phyloP scores from a whole-genome alignment of 2,329 filamentous ascomycete genomes.

The Epichloe elymi region DNA sequence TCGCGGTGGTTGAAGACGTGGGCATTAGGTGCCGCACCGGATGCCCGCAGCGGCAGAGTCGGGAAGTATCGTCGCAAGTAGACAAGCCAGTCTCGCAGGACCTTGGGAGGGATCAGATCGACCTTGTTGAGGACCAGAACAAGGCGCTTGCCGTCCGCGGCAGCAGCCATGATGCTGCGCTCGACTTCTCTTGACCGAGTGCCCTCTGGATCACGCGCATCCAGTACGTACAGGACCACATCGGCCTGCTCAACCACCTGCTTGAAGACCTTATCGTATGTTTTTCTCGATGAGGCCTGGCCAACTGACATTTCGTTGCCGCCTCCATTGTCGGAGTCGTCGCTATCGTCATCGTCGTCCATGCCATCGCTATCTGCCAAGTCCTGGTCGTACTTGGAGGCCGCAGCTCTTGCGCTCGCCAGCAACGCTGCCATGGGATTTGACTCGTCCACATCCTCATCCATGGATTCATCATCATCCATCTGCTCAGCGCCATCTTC shows the following conservation, averaged over 20 bases:
- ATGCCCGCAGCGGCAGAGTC: conserved; percentile 77
- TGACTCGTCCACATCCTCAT: conserved; percentile 49
- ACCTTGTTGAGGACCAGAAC: conserved; percentile 95
- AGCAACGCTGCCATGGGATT: conserved; percentile 90
- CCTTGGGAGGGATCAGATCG: conserved; percentile 70
- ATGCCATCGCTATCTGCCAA: conserved; percentile 46
- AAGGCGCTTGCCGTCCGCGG: conserved; percentile 68
- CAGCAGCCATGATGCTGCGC: conserved; percentile 80
- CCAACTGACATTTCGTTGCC: conserved; percentile 36
- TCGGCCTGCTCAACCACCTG: conserved; percentile 80
- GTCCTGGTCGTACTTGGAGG: conserved; percentile 58
- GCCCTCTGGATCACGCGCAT: conserved; percentile 81
- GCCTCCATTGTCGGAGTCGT: conserved; percentile 41
- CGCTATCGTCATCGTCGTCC: conserved; percentile 29
- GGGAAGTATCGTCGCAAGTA: conserved; percentile 84
- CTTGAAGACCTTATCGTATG: conserved; percentile 95
- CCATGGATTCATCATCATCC: conserved; percentile 34
- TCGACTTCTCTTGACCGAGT: conserved; percentile 86
- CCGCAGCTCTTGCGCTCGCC: conserved; percentile 68
- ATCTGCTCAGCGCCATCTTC: conserved; percentile 37
- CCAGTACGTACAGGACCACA: conserved; percentile 84
- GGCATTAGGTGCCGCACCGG: conserved; percentile 68
- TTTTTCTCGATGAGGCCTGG: conserved; percentile 58
- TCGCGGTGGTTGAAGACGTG: conserved; percentile 88
- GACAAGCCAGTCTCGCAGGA: conserved; percentile 72